Conservation (phyloP, 2,329 filamentous ascomycete species). For the Stachybotrys elegans region DNA sequence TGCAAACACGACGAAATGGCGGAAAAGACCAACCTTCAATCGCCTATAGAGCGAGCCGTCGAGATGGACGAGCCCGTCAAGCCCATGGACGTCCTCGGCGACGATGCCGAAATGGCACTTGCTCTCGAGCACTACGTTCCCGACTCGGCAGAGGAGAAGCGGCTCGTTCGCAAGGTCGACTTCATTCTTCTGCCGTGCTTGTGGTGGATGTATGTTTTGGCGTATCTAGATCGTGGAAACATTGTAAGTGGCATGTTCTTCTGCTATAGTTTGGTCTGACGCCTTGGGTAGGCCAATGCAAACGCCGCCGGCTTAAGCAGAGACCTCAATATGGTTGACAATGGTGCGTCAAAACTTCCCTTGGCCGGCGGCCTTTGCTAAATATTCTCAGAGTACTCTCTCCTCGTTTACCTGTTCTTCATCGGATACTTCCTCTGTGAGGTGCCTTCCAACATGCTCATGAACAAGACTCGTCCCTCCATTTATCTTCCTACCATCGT, state of each 20-base stretch:
- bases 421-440: slow-evolving; percentile 10
- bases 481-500: slow-evolving; percentile 10
- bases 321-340: slow-evolving; percentile 8
- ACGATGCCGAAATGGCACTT: slow-evolving; percentile 16
- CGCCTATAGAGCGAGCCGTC: too few species aligned
- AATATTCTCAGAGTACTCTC: slow-evolving; percentile 9
- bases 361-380: background rate
- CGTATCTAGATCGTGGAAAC: slow-evolving; percentile 22
- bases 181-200: slow-evolving; percentile 44
- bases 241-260: slow-evolving; percentile 14
- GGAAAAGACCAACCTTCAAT: too few species aligned
- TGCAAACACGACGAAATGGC: too few species aligned
- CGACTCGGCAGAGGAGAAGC: slow-evolving; percentile 22
- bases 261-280: too few species aligned
- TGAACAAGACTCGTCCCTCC: slow-evolving; percentile 10
- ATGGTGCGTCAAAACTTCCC: background rate
- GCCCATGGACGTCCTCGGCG: too few species aligned
- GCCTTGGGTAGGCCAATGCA: slow-evolving; percentile 11
- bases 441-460: slow-evolving; percentile 10
- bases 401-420: slow-evolving; percentile 11
- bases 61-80: too few species aligned
- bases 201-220: slow-evolving; percentile 24
- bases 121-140: slow-evolving; percentile 21
- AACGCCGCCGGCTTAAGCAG: slow-evolving; percentile 11
- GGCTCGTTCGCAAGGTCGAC: slow-evolving; percentile 38